Evolutionary conservation across 2,329 filamentous ascomycete species (phyloP), one percentile per base, ranked within the genome.

Genomic region (Coniosporium uncinatum): DNA sequence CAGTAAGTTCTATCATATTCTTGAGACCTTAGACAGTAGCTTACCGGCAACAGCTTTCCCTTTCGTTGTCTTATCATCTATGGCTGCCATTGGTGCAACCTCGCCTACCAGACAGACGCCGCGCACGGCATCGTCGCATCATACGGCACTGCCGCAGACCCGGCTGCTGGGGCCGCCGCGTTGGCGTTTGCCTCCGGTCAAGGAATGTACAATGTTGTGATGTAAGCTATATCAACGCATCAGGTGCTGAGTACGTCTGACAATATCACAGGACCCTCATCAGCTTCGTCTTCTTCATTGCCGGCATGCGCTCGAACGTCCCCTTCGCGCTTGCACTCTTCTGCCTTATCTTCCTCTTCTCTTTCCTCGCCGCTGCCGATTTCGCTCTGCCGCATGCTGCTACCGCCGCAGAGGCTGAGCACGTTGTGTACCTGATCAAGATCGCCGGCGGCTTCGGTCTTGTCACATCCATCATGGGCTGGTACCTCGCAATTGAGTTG

Each of bases 41-140:
- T 11, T 13, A 21, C 11, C 3, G 4, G 16, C 18, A 5, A 17
- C 33, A 50, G 48, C 53, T 6, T 55, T 55, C 36, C 52, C 53
- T 1, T 50, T 54, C 37, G 46, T 51, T 20, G 51, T 57, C 31
- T 57, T 57, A 40, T 55, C 41, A 49, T 51, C 41, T 57, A 49
- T 42, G 54, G 54, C 21, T 43, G 36, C 31, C 52, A 56, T 41
- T 55, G 52, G 53, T 39, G 46, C 29, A 45, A 42, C 22, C 44
- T 56, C 5, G 53, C 48, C 8, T 56, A 56, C 46, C 42, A 43
- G 11, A 42, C 50, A 31, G 52, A 55, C 29, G 50, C 52, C 3
- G 42, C 45, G 14, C 45, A 51, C 39, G 40, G 49, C 24, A 46
- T 48, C 31, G 35, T 44, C 14, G 45, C 24, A 3, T 40, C 38